Evolutionary conservation across 768 basidiomycete genomes (phyloP).

Genomic region (Boletellus ananiceps): DNA sequence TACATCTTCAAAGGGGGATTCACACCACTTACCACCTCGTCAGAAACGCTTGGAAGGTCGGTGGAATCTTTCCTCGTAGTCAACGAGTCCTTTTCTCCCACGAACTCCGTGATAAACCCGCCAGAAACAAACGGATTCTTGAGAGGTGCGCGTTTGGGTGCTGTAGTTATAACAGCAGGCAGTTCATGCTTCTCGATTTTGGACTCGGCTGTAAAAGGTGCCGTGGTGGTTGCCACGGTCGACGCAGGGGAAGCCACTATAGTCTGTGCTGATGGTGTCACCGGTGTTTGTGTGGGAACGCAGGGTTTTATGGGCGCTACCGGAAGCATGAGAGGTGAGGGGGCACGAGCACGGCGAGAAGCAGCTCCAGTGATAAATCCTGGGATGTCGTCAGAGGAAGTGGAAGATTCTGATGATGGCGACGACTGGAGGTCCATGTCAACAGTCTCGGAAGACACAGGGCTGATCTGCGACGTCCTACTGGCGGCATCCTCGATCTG

Average conservation of each 20-base stretch:
- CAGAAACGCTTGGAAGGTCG: slow-evolving; percentile 14
- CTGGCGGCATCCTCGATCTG: slow-evolving; percentile 26
- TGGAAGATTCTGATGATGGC: slow-evolving; percentile 24
- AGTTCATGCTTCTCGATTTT: slow-evolving; percentile 10
- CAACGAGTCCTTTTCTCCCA: slow-evolving; percentile 24
- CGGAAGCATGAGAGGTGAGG: slow-evolving; percentile 23
- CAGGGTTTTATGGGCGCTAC: slow-evolving; percentile 8
- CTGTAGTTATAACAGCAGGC: slow-evolving; percentile 1
- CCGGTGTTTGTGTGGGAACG: slow-evolving; percentile 12
- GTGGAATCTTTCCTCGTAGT: slow-evolving; percentile 18
- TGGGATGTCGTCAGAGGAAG: slow-evolving; percentile 28
- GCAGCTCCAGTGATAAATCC: slow-evolving; percentile 31
- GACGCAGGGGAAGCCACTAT: slow-evolving; percentile 18
- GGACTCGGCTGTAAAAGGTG: slow-evolving; percentile 9
- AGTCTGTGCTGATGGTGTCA: slow-evolving; percentile 12
- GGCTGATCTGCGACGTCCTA: slow-evolving; percentile 26
- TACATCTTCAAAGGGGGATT: background rate
- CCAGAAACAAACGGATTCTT: slow-evolving; percentile 48
- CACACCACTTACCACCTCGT: slow-evolving; percentile 12
- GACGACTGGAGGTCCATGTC: slow-evolving; percentile 35
- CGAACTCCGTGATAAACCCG: slow-evolving; percentile 47
- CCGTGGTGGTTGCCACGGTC: slow-evolving; percentile 6
- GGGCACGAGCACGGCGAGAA: slow-evolving; percentile 24
- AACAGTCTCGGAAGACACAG: slow-evolving; percentile 31
- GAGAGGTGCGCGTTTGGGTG: slow-evolving; percentile 18